phyloP scores from a whole-genome alignment of 2,329 filamentous ascomycete species.

The Aspergillus nomiae region DNA sequence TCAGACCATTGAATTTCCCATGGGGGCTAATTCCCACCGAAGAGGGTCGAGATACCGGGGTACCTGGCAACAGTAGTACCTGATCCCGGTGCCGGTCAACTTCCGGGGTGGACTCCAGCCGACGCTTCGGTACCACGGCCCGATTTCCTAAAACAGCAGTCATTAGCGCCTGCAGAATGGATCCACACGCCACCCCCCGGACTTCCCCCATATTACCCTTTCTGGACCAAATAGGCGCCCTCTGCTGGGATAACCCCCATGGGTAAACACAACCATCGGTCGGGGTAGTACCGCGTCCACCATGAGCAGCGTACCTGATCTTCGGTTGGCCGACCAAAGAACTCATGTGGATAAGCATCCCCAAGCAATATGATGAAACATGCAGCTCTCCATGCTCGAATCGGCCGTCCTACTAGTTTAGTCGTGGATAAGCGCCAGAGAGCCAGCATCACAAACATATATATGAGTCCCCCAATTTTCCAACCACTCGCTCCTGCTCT shows the following conservation, averaged over 20 bases:
- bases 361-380: background rate
- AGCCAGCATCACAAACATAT: background rate
- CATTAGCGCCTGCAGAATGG: conserved; percentile 2
- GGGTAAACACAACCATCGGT: background rate
- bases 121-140: background rate
- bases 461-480: background rate
- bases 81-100: background rate
- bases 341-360: background rate
- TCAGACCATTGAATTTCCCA: background rate
- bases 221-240: background rate
- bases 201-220: conserved; percentile 6
- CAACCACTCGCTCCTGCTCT: background rate
- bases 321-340: background rate
- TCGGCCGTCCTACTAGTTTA: conserved; percentile 15
- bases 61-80: background rate
- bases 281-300: background rate
- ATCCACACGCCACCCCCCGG: background rate
- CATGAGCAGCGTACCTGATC: background rate
- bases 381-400: background rate
- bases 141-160: background rate
- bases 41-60: background rate
- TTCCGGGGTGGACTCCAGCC: background rate
- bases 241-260: background rate
- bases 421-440: conserved; percentile 20
- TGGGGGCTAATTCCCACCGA: background rate